Percentiles rank a stretch among this genome's conserved stretches.
Conservation (phyloP, 148 eudicot species). For the Fagopyrum esculentum region DNA sequence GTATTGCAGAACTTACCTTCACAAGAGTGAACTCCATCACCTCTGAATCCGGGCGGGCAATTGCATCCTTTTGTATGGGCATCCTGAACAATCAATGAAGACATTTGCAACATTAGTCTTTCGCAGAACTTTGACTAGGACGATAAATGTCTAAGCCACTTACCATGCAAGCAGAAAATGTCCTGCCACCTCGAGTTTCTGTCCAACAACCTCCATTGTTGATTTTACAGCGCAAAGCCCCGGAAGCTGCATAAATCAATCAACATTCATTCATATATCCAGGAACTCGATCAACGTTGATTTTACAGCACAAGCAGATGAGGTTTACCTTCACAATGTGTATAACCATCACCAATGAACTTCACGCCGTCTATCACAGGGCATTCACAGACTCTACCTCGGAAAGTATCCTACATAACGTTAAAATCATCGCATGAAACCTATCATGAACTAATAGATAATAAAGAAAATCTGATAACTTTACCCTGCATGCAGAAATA, state of each 20-base stretch:
- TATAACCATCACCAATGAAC: constrained; percentile 79
- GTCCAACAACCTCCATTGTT: constrained; percentile 95
- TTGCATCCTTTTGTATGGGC: constrained; percentile 62
- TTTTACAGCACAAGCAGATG: background rate
- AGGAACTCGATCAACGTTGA: no score
- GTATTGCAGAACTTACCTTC: constrained; percentile 32
- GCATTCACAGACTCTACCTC: constrained; percentile 91
- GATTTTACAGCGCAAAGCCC: constrained; percentile 59
- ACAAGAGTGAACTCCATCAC: constrained; percentile 66
- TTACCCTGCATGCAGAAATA: constrained; percentile 90
- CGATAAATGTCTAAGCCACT: constrained; percentile 19
- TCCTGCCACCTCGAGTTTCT: constrained; percentile 59
- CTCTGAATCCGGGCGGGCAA: constrained; percentile 84
- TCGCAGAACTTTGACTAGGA: background rate
- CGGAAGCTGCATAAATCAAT: constrained; percentile 44
- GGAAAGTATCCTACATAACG: constrained; percentile 64
- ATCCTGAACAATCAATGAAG: constrained; percentile 36
- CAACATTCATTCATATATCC: no score
- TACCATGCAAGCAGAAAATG: constrained; percentile 81
- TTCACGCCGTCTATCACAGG: constrained; percentile 72
- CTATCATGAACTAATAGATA: background rate
- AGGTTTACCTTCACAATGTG: constrained; percentile 67
- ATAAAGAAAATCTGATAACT: background rate
- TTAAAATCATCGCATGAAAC: constrained; percentile 10
- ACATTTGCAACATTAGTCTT: background rate